phyloP scores from a whole-genome alignment of 495 filamentous ascomycete genomes.

The Penicillium lagena region DNA sequence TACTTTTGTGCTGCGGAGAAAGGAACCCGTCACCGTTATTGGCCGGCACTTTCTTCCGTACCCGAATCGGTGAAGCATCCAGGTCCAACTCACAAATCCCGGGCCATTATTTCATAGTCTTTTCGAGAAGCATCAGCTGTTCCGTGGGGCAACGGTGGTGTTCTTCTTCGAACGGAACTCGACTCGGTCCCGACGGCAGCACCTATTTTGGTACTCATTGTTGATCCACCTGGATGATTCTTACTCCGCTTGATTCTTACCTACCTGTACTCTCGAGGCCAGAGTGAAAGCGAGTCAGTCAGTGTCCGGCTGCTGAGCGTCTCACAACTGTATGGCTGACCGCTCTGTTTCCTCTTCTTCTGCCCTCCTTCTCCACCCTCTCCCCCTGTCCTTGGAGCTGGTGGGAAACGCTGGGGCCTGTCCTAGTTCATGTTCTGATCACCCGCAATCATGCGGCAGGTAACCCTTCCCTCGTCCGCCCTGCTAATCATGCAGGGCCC shows the following conservation, averaged over 20 bases:
- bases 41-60: conserved; percentile 10
- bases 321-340: conserved; percentile 9
- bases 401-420: background rate
- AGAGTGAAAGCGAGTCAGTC: background rate
- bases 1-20: background rate
- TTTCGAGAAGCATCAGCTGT: no score
- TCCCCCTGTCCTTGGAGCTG: background rate
- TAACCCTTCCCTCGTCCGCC: no score
- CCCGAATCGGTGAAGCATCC: no score
- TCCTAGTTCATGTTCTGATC: no score
- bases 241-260: background rate
- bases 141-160: no score
- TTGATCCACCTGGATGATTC: background rate
- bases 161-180: no score
- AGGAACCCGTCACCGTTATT: conserved; percentile 3
- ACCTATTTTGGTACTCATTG: no score
- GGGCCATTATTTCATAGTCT: no score
- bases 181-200: no score
- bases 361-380: background rate
- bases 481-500: no score
- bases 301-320: background rate
- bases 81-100: no score
- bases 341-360: conserved; percentile 2
- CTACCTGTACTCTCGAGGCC: background rate
- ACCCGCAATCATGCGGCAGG: no score